Percentiles rank a stretch among this genome's conserved stretches.
These are phyloP conservation scores for Dendrobium nobile DNA, from an alignment of 106 monocot species.

Conservation along the genomic window DNA sequence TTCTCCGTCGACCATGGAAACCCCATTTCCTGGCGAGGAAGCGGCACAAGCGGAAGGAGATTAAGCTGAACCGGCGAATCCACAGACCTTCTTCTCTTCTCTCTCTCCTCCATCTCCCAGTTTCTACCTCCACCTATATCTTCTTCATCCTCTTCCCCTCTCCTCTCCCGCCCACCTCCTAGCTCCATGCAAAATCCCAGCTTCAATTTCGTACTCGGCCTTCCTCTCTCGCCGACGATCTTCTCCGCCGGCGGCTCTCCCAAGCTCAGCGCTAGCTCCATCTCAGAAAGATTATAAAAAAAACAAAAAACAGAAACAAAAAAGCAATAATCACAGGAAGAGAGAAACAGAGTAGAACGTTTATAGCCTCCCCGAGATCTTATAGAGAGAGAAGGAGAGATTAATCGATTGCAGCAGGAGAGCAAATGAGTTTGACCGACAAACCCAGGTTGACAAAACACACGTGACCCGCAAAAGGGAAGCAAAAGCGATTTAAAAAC, in stretches of 20 bases:
- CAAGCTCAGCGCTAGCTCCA: slow-evolving; percentile 21
- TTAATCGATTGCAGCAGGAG: neutral
- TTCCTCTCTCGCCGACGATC: neutral
- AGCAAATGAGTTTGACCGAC: slow-evolving; percentile 8
- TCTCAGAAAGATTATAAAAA: neutral
- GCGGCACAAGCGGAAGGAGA: slow-evolving; percentile 15
- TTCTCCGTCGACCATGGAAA: slow-evolving; percentile 15
- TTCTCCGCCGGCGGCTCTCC: slow-evolving; percentile 18
- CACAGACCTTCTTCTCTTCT: slow-evolving; percentile 2
- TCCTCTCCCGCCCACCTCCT: neutral
- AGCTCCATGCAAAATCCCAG: slow-evolving; percentile 14
- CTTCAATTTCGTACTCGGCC: slow-evolving; percentile 7
- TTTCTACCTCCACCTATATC: neutral
- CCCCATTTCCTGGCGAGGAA: slow-evolving; percentile 2
- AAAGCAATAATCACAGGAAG: neutral
- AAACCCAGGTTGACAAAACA: slow-evolving; percentile 9
- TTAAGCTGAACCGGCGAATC: slow-evolving; percentile 24
- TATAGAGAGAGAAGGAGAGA: slow-evolving; percentile 8
- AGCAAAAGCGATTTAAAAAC: slow-evolving; percentile 3
- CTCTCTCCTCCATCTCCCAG: neutral
- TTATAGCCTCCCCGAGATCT: neutral
- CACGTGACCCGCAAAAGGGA: slow-evolving; percentile 14
- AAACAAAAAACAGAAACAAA: neutral
- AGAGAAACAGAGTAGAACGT: neutral
- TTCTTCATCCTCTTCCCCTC: neutral